Base-by-base conservation (phyloP, 345 rosid species). In the Iberis pinnata region DNA sequence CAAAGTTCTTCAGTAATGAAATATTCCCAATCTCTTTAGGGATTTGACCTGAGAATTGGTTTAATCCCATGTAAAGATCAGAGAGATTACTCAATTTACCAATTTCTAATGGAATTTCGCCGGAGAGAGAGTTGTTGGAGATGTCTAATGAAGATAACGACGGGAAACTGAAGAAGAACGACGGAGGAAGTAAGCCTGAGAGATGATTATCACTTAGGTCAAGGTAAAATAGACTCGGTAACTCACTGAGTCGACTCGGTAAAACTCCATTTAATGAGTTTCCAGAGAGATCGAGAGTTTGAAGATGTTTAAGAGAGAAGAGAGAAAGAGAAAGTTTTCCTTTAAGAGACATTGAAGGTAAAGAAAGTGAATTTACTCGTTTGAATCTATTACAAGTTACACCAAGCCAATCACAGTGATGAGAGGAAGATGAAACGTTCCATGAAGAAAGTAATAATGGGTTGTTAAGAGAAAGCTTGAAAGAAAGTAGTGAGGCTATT, bases 341-440 rank as follows among this genome's bases (percentile, higher is more conserved):
- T 49, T 25, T 45, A 16, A 88, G 85, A 3, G 36, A 68, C 61
- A 36, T 54, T 19, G 61, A 31, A 0, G 88, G 37, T 20, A 92
- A 73, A 10, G 56, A 13, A 22, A 92, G 77, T 0, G 81, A 68
- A 11, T 19, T 27, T 24, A 92, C 94, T 42, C 70, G 63, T 12
- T 79, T 80, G 24, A 37, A 58, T 17, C 44, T 43, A n/a, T n/a
- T n/a, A 69, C 98, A 92, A 9, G 37, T 40, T 3, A 92, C 84
- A 11, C 96, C 98, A n/a, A 52, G 58, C 98, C 98, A 92, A 36
- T 60, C 45, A 52, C 96, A 92, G 47, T 73, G 64, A 15, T 73
- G 64, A 15, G 55, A 13, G n/a, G 70, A 60, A 7, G 64, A 24
- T 11, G 80, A 49, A 4, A 5, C 36, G 69, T 73, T 83, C 96